A percentile compares a stretch with the other conserved stretches of the same genome.
Evolutionary conservation across 306 rosid genomes (phyloP).

Genomic region (Corylus heterophylla): DNA sequence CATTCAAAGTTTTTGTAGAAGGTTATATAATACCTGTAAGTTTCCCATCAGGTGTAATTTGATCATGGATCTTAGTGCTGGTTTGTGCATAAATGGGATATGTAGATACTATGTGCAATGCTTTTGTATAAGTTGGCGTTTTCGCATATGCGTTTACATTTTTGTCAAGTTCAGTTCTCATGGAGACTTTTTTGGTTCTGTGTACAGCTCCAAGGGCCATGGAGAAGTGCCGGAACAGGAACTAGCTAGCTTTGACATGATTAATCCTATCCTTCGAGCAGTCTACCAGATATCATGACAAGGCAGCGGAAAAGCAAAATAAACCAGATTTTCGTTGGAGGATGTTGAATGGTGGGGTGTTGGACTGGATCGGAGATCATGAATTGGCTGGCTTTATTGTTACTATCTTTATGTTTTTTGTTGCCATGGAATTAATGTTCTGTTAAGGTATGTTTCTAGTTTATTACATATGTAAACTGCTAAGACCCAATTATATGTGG

Average conservation of each 20-base stretch:
- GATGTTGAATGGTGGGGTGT: conserved; percentile 25
- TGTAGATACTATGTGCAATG: background rate
- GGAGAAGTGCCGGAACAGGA: conserved; percentile 68
- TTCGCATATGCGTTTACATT: background rate
- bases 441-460: conserved; percentile 30
- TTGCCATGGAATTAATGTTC: conserved; percentile 37
- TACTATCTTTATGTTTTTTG: conserved; percentile 24
- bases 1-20: background rate
- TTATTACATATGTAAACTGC: conserved; percentile 27
- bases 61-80: background rate
- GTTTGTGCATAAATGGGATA: background rate
- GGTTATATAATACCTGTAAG: background rate
- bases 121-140: background rate
- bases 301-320: conserved; percentile 13
- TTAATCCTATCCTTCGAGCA: conserved; percentile 38
- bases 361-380: conserved; percentile 44
- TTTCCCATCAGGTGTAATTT: background rate
- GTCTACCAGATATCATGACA: conserved; percentile 24
- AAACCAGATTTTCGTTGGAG: conserved; percentile 20
- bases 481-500: conserved; percentile 25
- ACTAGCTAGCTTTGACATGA: conserved; percentile 34
- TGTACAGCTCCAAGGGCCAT: conserved; percentile 80
- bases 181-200: background rate
- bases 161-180: conserved; percentile 5
- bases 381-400: conserved; percentile 32